Evolutionary conservation across 768 basidiomycete species (phyloP).

Genomic region (Termitomyces sp.): DNA sequence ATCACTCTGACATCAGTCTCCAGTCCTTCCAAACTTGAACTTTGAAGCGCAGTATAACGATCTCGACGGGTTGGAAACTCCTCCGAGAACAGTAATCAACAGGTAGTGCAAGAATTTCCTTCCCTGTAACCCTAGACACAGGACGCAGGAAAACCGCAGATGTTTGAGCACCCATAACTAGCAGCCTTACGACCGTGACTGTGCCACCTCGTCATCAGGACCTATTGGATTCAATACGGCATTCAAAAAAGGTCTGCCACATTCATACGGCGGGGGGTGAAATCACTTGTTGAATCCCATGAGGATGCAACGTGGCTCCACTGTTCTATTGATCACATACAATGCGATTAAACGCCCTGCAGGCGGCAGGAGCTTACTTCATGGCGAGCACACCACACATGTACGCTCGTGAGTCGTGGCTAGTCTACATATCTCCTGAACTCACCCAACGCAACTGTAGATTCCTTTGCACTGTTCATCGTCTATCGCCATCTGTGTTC

Average conservation of each 20-base stretch:
- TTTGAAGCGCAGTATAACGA: background rate
- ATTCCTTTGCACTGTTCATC: background rate
- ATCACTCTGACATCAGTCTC: too few species aligned
- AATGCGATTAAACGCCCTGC: constrained; percentile 15
- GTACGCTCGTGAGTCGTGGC: constrained; percentile 18
- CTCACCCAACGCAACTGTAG: constrained; percentile 11
- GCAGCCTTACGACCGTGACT: background rate
- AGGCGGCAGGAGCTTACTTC: constrained; percentile 14
- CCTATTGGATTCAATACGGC: too few species aligned
- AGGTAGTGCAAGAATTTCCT: background rate
- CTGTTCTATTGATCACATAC: constrained; percentile 5
- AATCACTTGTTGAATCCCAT: constrained; percentile 5
- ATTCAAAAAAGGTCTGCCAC: background rate
- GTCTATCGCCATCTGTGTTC: constrained; percentile 5
- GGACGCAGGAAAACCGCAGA: background rate
- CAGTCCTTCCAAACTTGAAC: too few species aligned
- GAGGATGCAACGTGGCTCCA: constrained; percentile 15
- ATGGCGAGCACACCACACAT: constrained; percentile 16
- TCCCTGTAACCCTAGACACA: background rate
- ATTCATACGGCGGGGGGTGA: background rate
- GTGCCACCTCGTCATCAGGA: background rate
- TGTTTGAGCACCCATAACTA: background rate
- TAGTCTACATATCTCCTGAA: constrained; percentile 16
- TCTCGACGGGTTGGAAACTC: background rate
- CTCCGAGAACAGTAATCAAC: background rate